These are phyloP conservation scores for Psidium guajava DNA, from an alignment of 345 rosid genomes.

Conservation along the genomic window DNA sequence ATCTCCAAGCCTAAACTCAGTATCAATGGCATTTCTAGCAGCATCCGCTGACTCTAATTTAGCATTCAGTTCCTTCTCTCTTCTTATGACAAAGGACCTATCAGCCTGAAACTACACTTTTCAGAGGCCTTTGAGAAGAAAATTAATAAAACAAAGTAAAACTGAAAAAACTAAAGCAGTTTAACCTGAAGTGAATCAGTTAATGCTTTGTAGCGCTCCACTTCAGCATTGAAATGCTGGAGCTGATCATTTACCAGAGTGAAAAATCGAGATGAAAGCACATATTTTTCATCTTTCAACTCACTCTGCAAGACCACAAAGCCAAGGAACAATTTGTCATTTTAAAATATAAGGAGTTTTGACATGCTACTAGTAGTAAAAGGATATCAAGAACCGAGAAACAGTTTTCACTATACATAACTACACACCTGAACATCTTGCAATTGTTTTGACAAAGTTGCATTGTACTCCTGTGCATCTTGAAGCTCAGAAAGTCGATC, in stretches of 20 bases:
- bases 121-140: slow-evolving; percentile 6
- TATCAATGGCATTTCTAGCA: slow-evolving; percentile 34
- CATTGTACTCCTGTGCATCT: slow-evolving; percentile 61
- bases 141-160: slow-evolving; percentile 5
- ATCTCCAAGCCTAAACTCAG: slow-evolving; percentile 52
- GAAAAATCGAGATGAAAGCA: slow-evolving; percentile 55
- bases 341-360: not conserved
- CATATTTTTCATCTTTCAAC: slow-evolving; percentile 70
- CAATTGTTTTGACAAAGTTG: slow-evolving; percentile 52
- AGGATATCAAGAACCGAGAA: slow-evolving; percentile 1
- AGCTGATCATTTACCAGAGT: slow-evolving; percentile 67
- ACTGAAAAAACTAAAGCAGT: slow-evolving; percentile 13
- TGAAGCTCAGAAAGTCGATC: slow-evolving; percentile 80
- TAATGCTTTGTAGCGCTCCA: slow-evolving; percentile 53
- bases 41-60: slow-evolving; percentile 61
- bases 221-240: slow-evolving; percentile 67
- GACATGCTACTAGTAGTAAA: not conserved
- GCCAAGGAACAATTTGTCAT: not conserved
- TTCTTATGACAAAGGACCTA: slow-evolving; percentile 55
- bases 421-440: slow-evolving; percentile 60
- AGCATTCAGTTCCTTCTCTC: slow-evolving; percentile 66
- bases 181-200: slow-evolving; percentile 64
- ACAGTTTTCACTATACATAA: not conserved
- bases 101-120: slow-evolving; percentile 53
- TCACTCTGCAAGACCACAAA: slow-evolving; percentile 41